A percentile compares a stretch with the other conserved stretches of the same genome.
Conservation (phyloP, 768 basidiomycete genomes). For the Leccinum disarticulatum region DNA sequence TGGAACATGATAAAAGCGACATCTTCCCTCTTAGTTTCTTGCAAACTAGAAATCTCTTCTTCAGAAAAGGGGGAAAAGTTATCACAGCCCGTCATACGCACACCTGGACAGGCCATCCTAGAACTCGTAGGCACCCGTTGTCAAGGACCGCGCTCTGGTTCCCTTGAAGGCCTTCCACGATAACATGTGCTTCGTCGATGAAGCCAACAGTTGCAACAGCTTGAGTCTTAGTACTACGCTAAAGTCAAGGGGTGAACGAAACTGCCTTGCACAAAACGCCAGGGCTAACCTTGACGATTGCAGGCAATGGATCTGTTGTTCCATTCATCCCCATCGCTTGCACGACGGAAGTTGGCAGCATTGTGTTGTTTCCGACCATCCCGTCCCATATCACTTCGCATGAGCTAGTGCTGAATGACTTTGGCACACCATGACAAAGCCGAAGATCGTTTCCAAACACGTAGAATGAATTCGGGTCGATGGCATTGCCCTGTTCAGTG, state of each 20-base stretch:
- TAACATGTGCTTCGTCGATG: constrained; percentile 23
- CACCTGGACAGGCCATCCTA: constrained; percentile 72
- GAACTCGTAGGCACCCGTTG: constrained; percentile 51
- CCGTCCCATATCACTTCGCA: constrained; percentile 63
- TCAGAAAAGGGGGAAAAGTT: background rate
- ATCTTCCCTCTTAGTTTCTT: constrained; percentile 76
- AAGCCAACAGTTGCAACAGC: constrained; percentile 27
- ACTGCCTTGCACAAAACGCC: background rate
- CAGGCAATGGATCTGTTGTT: background rate
- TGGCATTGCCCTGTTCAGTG: constrained; percentile 47
- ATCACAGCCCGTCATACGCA: constrained; percentile 37
- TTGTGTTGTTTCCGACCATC: constrained; percentile 15
- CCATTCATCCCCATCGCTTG: background rate
- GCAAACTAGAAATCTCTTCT: constrained; percentile 44
- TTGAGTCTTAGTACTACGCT: constrained; percentile 2
- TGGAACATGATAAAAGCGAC: constrained; percentile 77
- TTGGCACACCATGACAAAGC: constrained; percentile 57
- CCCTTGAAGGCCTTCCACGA: constrained; percentile 36
- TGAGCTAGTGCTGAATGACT: constrained; percentile 25
- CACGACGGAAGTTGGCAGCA: constrained; percentile 1
- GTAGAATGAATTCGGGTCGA: constrained; percentile 42
- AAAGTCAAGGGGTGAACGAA: constrained; percentile 1
- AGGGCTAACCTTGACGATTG: constrained; percentile 4
- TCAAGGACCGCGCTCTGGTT: constrained; percentile 40
- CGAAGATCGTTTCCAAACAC: constrained; percentile 51